Conservation (phyloP, 148 eudicot species). For the Cornus florida region DNA sequence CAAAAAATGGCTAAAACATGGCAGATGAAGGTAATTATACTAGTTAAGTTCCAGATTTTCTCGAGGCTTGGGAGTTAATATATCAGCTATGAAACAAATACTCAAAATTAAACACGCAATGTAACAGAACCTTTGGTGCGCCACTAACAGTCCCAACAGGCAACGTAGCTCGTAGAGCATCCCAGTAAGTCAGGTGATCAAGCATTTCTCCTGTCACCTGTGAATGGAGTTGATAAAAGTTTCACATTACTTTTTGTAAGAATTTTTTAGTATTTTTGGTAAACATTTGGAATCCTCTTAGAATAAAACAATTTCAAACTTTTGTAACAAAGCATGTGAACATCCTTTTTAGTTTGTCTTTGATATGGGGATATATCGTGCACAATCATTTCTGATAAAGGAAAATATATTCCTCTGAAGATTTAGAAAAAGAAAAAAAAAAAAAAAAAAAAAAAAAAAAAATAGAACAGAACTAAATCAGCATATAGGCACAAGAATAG, state of each 20-base stretch:
- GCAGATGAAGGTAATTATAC: too few species aligned
- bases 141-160: conserved; percentile 98
- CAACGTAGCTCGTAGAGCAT: conserved; percentile 78
- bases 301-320: too few species aligned
- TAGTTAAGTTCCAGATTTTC: too few species aligned
- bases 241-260: not conserved
- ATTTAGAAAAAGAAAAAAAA: too few species aligned
- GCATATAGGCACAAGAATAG: not conserved
- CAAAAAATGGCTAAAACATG: too few species aligned
- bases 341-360: too few species aligned
- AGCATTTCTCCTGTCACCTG: conserved; percentile 89
- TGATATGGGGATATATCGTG: not conserved
- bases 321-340: too few species aligned
- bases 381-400: not conserved
- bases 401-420: too few species aligned
- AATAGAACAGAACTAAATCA: not conserved
- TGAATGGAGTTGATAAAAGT: conserved; percentile 11
- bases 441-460: too few species aligned
- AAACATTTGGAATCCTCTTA: not conserved
- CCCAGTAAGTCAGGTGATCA: conserved; percentile 80
- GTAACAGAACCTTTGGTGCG: conserved; percentile 78
- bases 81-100: not conserved
- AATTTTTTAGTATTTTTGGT: too few species aligned
- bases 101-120: not conserved
- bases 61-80: too few species aligned